Percentiles rank a stretch among this genome's conserved stretches.
Evolutionary conservation across 345 rosid species (phyloP).

Genomic region (Murraya koenigii): DNA sequence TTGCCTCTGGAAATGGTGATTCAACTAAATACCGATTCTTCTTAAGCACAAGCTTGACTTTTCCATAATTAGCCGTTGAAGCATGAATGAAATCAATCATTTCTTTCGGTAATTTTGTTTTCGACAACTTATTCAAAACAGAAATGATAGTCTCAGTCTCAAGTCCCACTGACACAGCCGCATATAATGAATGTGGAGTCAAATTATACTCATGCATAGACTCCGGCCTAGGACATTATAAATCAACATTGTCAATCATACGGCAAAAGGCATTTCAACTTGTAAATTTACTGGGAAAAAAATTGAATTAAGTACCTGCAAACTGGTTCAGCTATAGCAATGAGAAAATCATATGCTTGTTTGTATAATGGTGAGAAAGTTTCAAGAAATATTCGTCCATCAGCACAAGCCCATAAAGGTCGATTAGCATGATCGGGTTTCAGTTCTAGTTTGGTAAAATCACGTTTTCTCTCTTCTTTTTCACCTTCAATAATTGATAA

Average conservation of each 20-base stretch:
- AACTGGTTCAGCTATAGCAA: constrained; percentile 97
- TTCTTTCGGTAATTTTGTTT: constrained; percentile 88
- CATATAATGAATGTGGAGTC: constrained; percentile 93
- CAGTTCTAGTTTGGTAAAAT: constrained; percentile 72
- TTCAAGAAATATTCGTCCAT: constrained; percentile 85
- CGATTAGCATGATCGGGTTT: constrained; percentile 80
- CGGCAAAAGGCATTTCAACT: background rate
- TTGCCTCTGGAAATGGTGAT: constrained; percentile 89
- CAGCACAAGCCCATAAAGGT: constrained; percentile 96
- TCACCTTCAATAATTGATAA: constrained; percentile 35
- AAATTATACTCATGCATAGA: constrained; percentile 96
- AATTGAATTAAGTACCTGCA: constrained; percentile 59
- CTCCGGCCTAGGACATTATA: constrained; percentile 65
- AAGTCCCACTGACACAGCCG: constrained; percentile 94
- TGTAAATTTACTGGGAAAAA: background rate
- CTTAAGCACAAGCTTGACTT: constrained; percentile 95
- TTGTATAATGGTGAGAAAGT: constrained; percentile 82
- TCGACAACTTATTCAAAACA: constrained; percentile 85
- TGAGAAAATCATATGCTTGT: constrained; percentile 95
- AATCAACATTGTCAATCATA: constrained; percentile 7
- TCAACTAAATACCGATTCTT: constrained; percentile 88
- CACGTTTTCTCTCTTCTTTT: constrained; percentile 62
- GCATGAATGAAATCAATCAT: constrained; percentile 81
- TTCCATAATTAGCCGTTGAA: constrained; percentile 95
- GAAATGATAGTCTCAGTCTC: constrained; percentile 87